Base-by-base conservation (phyloP, 306 rosid species). In the Canavalia gladiata region DNA sequence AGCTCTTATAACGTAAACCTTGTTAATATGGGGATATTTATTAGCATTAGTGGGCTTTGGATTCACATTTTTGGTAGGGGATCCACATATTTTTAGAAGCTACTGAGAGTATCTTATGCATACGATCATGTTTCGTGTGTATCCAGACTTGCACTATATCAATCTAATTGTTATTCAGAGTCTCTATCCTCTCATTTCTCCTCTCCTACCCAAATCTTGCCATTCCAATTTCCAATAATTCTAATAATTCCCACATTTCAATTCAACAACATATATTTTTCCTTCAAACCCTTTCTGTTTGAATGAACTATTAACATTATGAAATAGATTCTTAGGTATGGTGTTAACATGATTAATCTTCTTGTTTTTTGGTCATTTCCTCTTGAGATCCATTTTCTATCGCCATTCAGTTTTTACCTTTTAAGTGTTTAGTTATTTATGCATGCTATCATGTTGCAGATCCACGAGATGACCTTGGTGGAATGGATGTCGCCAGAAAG, bases 401-500 rank as follows among this genome's bases (percentile, higher is more conserved):
- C 35, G 57, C 62, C 46, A 41, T 67, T 42, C 57, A 34, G 51
- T 82, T 51, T 62, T 56, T 51, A 18, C 56, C 72, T 71, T 12
- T 49, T 28, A 43, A 81, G 34, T 42, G 39, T 71, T 9, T 75
- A 62, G 55, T 59, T 46, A 76, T 73, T 80, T 74, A 25, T 63
- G 7, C 9, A 57, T 73, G 25, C 33, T 85, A 29, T 80, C 29
- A 5, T 77, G 80, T 80, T 85, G 92, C 95, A 95, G 97, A 95
- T 90, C 99, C 99, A 18, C 99, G 97, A 76, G 99, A 95, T 63
- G 99, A 95, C 83, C 97, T 95, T 43, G 83, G 97, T 74, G 97
- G 99, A 80, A 90, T 88, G 97, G 99, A 95, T 84, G 99, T 95
- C 65, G 97, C 99, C 73, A 91, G 99, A 93, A 95, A 95, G 99